phyloP scores from a whole-genome alignment of 2,329 filamentous ascomycete species.

The Phialophora expanda region DNA sequence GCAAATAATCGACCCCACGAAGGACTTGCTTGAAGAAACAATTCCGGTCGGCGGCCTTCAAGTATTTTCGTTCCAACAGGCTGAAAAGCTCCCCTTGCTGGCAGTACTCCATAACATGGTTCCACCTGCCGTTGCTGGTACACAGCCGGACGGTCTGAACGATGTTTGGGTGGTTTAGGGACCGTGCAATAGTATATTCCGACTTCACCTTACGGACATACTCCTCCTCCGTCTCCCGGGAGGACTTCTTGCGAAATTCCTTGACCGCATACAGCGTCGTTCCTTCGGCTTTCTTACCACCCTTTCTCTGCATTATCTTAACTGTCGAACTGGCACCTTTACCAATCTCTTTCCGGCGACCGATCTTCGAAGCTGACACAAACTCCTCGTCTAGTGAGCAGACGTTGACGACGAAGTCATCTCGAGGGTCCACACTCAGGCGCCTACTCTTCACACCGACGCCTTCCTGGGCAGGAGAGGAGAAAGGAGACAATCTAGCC shows the following conservation, averaged over 20 bases:
- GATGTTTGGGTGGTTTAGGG: constrained; percentile 83
- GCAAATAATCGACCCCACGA: constrained; percentile 80
- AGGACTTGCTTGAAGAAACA: constrained; percentile 91
- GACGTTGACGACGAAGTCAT: constrained; percentile 74
- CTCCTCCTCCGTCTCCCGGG: constrained; percentile 71
- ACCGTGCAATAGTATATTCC: constrained; percentile 86
- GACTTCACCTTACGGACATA: constrained; percentile 91
- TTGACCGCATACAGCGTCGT: constrained; percentile 75
- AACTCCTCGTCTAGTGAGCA: constrained; percentile 73
- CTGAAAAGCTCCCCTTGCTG: constrained; percentile 78
- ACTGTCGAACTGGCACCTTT: constrained; percentile 84
- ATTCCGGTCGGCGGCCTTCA: constrained; percentile 70
- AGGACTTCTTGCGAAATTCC: constrained; percentile 77
- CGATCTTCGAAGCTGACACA: constrained; percentile 71
- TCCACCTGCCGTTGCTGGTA: constrained; percentile 75
- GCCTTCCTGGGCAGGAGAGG: constrained; percentile 69
- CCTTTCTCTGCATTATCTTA: constrained; percentile 76
- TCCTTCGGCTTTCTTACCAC: constrained; percentile 60
- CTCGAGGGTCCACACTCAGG: constrained; percentile 73
- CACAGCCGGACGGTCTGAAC: constrained; percentile 80
- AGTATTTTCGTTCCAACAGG: constrained; percentile 73
- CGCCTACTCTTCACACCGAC: constrained; percentile 79
- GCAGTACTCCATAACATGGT: constrained; percentile 94
- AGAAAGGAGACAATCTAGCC: constrained; percentile 39
- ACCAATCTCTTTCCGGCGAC: constrained; percentile 75